Percentiles rank a stretch among this genome's conserved stretches.
Conservation (phyloP, 2,329 filamentous ascomycete species). For the Camillea tinctor region DNA sequence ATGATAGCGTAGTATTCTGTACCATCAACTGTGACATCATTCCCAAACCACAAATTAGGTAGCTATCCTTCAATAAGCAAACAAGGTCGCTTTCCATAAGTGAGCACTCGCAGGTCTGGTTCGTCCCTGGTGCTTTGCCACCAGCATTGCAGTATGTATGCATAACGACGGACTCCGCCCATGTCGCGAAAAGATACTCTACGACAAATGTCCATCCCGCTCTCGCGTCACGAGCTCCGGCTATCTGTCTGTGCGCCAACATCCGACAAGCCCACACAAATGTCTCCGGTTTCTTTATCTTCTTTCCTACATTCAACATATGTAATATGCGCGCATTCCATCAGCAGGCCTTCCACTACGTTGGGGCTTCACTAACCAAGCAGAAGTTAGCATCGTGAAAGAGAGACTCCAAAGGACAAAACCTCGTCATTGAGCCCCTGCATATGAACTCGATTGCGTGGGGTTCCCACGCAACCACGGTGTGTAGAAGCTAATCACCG, state of each 20-base stretch:
- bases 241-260: neutral
- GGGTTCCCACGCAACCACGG: neutral
- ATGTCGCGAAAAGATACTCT: neutral
- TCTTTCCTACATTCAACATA: neutral
- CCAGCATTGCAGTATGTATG: neutral
- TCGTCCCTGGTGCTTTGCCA: neutral
- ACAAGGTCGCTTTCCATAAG: neutral
- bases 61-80: neutral
- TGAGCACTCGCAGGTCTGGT: neutral
- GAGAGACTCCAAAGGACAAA: neutral
- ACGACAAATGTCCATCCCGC: neutral
- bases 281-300: neutral
- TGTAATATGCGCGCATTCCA: neutral
- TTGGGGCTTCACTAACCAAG: too few species aligned
- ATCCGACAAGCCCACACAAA: neutral
- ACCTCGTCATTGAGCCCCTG: neutral
- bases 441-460: neutral
- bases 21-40: neutral
- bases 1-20: neutral
- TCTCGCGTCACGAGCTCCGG: neutral
- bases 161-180: neutral
- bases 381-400: neutral
- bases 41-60: neutral
- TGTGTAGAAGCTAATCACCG: neutral
- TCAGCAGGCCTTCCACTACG: neutral